phyloP scores from a whole-genome alignment of 441 rosid species.

The Gossypium gossypioides region DNA sequence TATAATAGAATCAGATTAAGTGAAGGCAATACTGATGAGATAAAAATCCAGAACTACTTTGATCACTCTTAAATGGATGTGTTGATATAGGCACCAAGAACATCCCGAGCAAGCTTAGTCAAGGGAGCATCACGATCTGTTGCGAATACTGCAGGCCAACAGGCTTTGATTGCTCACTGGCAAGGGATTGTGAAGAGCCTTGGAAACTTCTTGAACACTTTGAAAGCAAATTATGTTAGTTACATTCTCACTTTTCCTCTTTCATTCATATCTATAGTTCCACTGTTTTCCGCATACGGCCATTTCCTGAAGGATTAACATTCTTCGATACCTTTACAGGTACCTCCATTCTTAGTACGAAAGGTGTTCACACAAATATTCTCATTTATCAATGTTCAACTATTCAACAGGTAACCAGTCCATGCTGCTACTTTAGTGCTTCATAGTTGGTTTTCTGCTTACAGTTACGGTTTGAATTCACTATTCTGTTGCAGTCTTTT shows the following conservation, averaged over 20 bases:
- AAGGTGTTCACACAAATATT: slow-evolving; percentile 19
- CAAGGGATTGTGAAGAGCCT: slow-evolving; percentile 96
- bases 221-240: slow-evolving; percentile 74
- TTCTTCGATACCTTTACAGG: slow-evolving; percentile 5
- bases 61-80: slow-evolving; percentile 1
- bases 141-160: slow-evolving; percentile 76
- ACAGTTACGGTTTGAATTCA: not conserved
- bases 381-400: slow-evolving; percentile 19
- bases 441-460: not conserved
- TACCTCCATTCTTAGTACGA: slow-evolving; percentile 16
- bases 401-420: slow-evolving; percentile 21
- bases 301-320: not conserved
- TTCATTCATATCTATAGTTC: not conserved
- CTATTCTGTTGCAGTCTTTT: slow-evolving; percentile 46
- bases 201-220: slow-evolving; percentile 69
- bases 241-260: not conserved
- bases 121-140: slow-evolving; percentile 88
- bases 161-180: slow-evolving; percentile 94
- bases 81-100: slow-evolving; percentile 78
- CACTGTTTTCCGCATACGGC: not conserved
- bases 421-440: not conserved
- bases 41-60: not conserved
- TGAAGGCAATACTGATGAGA: not conserved
- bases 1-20: not conserved
- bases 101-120: slow-evolving; percentile 95